Evolutionary conservation across 441 rosid genomes (phyloP).

Genomic region (Gossypium gossypioides): DNA sequence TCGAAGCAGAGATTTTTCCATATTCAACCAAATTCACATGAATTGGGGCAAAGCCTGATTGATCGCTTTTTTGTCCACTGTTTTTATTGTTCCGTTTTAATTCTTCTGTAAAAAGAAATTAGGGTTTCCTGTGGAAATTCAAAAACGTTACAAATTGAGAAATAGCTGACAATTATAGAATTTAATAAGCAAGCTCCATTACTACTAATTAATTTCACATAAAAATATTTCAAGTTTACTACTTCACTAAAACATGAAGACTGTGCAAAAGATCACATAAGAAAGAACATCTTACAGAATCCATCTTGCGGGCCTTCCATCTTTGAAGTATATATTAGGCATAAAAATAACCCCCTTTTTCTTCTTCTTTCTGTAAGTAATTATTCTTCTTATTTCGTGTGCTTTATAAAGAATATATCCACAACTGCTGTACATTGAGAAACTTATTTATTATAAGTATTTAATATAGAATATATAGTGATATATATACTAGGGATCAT

Average conservation of each 20-base stretch:
- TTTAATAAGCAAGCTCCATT: neutral
- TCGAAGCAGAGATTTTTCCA: neutral
- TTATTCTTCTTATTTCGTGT: neutral
- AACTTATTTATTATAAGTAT: neutral
- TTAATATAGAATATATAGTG: neutral
- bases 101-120: neutral
- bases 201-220: neutral
- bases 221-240: neutral
- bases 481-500: slow-evolving; percentile 16
- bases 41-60: neutral
- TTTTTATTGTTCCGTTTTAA: neutral
- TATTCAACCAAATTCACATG: neutral
- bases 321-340: neutral
- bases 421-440: neutral
- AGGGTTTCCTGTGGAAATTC: slow-evolving; percentile 2
- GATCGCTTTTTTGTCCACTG: no score
- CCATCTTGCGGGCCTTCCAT: neutral
- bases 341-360: no score
- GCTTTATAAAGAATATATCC: slow-evolving; percentile 11
- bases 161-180: neutral
- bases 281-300: slow-evolving; percentile 4
- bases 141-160: neutral
- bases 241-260: slow-evolving; percentile 1
- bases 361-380: neutral
- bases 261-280: no score